Evolutionary conservation across 306 rosid species (phyloP).

Genomic region (Pachyrhizus erosus): DNA sequence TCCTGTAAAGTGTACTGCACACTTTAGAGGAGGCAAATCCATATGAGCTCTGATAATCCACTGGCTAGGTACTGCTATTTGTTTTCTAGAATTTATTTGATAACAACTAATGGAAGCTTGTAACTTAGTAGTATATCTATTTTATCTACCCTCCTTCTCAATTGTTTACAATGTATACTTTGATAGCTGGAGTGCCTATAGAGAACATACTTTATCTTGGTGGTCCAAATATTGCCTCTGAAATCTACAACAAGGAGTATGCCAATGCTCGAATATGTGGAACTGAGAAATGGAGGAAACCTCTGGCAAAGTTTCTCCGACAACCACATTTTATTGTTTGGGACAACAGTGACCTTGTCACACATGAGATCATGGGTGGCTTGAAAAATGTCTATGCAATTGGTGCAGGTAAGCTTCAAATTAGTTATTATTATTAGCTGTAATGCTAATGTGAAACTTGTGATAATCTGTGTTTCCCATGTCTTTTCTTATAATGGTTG

Average conservation of each 20-base stretch:
- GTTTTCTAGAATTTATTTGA: background rate
- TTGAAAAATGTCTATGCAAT: constrained; percentile 95
- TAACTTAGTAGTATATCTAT: background rate
- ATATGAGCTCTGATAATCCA: background rate
- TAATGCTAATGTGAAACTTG: background rate
- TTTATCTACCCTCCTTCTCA: background rate
- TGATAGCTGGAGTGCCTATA: constrained; percentile 76
- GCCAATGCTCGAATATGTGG: constrained; percentile 98
- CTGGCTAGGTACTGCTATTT: background rate
- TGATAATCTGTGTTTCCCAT: background rate
- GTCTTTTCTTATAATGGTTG: background rate
- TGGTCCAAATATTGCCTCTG: constrained; percentile 95
- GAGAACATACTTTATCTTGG: constrained; percentile 98
- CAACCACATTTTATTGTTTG: constrained; percentile 92
- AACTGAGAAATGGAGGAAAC: constrained; percentile 94
- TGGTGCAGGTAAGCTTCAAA: constrained; percentile 78
- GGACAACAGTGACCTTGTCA: constrained; percentile 95
- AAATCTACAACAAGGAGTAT: constrained; percentile 90
- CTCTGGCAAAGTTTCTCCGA: constrained; percentile 80
- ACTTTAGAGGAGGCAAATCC: background rate
- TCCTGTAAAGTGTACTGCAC: background rate
- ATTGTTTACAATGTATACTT: constrained; percentile 21
- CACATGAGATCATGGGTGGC: constrained; percentile 98
- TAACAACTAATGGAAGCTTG: background rate
- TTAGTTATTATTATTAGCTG: background rate